Conservation (phyloP, 1,139 yeast species). For the Debaryomycetaceae sp. region DNA sequence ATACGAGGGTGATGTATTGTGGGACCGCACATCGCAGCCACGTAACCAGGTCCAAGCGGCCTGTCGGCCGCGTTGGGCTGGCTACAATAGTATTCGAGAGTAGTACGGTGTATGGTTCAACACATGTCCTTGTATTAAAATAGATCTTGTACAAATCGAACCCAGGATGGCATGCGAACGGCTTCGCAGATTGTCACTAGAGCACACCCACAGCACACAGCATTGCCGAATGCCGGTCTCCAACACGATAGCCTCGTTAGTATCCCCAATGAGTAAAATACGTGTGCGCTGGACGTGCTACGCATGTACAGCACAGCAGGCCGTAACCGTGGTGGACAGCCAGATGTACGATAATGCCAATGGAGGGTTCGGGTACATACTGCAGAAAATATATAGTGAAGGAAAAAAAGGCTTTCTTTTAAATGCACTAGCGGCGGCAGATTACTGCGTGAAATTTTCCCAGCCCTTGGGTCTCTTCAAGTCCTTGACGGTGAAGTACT, state of each 20-base stretch:
- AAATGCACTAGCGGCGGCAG: neutral
- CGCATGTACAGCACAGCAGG: neutral
- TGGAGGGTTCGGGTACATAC: too few species aligned
- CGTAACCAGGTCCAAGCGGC: too few species aligned
- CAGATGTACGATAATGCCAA: neutral
- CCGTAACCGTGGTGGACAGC: neutral
- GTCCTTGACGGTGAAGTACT: slow-evolving; percentile 62
- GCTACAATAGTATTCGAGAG: too few species aligned
- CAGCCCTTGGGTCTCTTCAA: slow-evolving; percentile 72
- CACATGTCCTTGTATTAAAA: neutral
- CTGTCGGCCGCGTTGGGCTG: too few species aligned
- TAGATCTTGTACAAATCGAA: neutral
- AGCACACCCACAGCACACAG: neutral
- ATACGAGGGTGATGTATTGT: too few species aligned
- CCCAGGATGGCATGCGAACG: neutral
- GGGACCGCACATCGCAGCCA: too few species aligned
- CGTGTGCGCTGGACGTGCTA: neutral
- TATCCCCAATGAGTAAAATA: neutral
- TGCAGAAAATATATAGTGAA: too few species aligned
- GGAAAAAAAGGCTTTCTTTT: too few species aligned
- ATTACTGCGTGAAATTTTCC: slow-evolving; percentile 49
- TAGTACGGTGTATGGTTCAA: neutral
- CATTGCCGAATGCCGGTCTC: neutral
- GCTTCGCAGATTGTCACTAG: neutral
- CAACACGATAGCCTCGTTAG: neutral